Conservation (phyloP, 352 stramenopile species). For the Phytophthora podocarpi region DNA sequence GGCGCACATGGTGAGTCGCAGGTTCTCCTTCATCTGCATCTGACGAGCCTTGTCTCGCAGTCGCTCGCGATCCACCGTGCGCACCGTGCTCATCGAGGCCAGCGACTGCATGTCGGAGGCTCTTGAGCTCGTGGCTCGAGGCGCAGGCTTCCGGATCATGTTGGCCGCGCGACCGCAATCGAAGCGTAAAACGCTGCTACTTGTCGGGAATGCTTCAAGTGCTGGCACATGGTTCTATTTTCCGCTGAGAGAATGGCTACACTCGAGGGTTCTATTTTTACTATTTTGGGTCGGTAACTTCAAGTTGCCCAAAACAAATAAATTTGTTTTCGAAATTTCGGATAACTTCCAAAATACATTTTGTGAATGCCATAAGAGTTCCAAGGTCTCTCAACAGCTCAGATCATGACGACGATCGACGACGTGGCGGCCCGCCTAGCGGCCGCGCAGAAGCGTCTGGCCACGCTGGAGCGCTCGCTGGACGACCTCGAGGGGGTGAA, state of each 20-base stretch:
- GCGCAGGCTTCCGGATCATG: conserved; percentile 47
- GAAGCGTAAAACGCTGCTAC: background rate
- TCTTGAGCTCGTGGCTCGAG: conserved; percentile 30
- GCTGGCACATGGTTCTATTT: conserved; percentile 21
- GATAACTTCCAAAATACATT: too few species aligned
- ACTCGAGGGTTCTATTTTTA: conserved; percentile 14
- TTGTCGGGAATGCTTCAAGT: conserved; percentile 20
- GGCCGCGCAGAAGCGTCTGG: conserved; percentile 41
- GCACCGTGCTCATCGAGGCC: conserved; percentile 38
- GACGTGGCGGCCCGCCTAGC: conserved; percentile 39
- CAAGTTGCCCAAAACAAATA: background rate
- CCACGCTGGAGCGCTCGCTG: conserved; percentile 46
- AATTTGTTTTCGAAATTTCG: too few species aligned
- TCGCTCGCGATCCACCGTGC: conserved; percentile 68
- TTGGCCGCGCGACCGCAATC: too few species aligned
- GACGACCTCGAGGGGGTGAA: conserved; percentile 58
- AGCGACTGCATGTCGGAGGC: conserved; percentile 48
- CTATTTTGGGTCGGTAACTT: background rate
- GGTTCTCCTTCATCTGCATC: conserved; percentile 77
- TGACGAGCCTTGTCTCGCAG: conserved; percentile 69
- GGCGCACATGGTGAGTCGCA: conserved; percentile 69
- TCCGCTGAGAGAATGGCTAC: background rate
- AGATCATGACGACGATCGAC: conserved; percentile 36
- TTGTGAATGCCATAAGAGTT: background rate
- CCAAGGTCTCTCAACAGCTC: background rate